These are phyloP conservation scores for Pouteria glomerata DNA, from an alignment of 148 eudicot species.

Conservation along the genomic window DNA sequence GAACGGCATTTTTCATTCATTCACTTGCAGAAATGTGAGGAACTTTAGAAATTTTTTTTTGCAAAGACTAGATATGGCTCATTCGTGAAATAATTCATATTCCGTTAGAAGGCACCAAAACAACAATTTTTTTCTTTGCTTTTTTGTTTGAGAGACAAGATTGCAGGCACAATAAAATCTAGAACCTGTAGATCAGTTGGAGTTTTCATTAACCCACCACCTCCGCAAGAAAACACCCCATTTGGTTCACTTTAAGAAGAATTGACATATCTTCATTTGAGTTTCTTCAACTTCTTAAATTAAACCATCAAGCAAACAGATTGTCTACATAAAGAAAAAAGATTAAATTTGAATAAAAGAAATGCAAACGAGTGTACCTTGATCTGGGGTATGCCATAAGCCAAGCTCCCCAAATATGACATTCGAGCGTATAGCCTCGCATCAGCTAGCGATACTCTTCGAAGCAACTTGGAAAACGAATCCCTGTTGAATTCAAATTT, in stretches of 20 bases:
- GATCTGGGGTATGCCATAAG: slow-evolving; percentile 75
- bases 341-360: background rate
- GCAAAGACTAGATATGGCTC: background rate
- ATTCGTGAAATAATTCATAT: background rate
- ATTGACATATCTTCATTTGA: background rate
- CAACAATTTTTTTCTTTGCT: background rate
- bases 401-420: slow-evolving; percentile 81
- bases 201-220: background rate
- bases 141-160: too few species aligned
- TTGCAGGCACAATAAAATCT: slow-evolving; percentile 8
- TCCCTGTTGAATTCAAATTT: slow-evolving; percentile 54
- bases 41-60: background rate
- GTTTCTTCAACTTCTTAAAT: background rate
- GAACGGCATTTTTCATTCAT: slow-evolving; percentile 2
- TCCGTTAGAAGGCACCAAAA: background rate
- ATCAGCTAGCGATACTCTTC: slow-evolving; percentile 69
- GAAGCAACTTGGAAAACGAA: slow-evolving; percentile 64
- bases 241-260: background rate
- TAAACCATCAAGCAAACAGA: slow-evolving; percentile 2
- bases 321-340: background rate
- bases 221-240: background rate
- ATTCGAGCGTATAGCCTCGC: slow-evolving; percentile 83
- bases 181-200: background rate
- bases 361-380: slow-evolving; percentile 47
- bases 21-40: background rate